A percentile compares a stretch with the other conserved stretches of the same genome.
These are phyloP conservation scores for Phytophthora podocarpi DNA, from an alignment of 352 stramenopile genomes.

Conservation along the genomic window DNA sequence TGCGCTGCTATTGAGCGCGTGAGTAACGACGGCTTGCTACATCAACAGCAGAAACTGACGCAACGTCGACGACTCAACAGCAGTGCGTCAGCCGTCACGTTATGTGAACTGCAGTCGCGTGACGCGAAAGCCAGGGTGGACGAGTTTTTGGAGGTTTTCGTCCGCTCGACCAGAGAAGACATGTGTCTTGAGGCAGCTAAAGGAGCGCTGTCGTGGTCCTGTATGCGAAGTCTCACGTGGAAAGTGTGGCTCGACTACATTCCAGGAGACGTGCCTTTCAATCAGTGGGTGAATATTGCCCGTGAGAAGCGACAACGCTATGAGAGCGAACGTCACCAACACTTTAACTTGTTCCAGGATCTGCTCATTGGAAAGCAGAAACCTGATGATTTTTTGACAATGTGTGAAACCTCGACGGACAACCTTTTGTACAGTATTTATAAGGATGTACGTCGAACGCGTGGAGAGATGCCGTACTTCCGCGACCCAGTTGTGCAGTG, in stretches of 20 bases:
- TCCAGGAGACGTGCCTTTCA: conserved; percentile 50
- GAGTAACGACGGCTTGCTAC: background rate
- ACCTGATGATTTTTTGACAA: conserved; percentile 48
- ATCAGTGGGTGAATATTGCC: conserved; percentile 43
- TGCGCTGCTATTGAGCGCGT: conserved; percentile 62
- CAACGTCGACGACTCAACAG: conserved; percentile 49
- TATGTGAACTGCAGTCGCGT: conserved; percentile 70
- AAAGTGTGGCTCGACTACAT: conserved; percentile 75
- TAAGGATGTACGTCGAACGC: conserved; percentile 73
- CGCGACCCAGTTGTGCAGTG: conserved; percentile 48
- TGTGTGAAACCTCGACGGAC: conserved; percentile 59
- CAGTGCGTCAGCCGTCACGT: conserved; percentile 43
- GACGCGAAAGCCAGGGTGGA: conserved; percentile 53
- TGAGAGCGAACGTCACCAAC: conserved; percentile 30
- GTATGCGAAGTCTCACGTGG: conserved; percentile 73
- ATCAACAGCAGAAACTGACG: conserved; percentile 8
- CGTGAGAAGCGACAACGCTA: conserved; percentile 54
- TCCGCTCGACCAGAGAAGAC: conserved; percentile 55
- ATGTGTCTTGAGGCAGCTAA: conserved; percentile 60
- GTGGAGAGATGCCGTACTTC: conserved; percentile 69
- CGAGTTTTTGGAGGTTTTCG: conserved; percentile 79
- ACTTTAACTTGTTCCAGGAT: conserved; percentile 42
- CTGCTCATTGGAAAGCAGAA: conserved; percentile 36
- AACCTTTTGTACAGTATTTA: conserved; percentile 69
- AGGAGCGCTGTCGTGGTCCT: conserved; percentile 72